phyloP scores from a whole-genome alignment of 108 stramenopile species.

The Cyclotella choctawhatcheeana region DNA sequence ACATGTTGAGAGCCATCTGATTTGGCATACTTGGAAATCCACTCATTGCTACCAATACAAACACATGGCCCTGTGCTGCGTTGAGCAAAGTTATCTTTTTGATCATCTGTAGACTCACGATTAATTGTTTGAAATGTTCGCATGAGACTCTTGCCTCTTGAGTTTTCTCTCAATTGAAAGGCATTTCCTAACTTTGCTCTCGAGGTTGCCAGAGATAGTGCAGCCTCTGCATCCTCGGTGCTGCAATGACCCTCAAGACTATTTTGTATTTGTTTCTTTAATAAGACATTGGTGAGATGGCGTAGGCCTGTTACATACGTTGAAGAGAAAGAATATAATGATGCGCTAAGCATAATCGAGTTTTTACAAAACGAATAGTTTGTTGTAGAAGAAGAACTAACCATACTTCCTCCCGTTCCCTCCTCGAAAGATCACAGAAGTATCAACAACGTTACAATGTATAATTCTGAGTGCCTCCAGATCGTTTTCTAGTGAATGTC shows the following conservation, averaged over 20 bases:
- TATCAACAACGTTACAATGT: constrained; percentile 83
- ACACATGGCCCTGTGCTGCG: constrained; percentile 54
- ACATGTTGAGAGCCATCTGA: constrained; percentile 63
- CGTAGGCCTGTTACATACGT: constrained; percentile 56
- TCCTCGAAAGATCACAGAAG: constrained; percentile 78
- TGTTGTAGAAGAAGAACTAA: background rate
- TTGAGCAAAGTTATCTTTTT: constrained; percentile 18
- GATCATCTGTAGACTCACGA: constrained; percentile 1
- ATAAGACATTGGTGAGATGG: constrained; percentile 58
- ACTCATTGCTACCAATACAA: constrained; percentile 67
- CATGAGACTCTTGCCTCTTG: constrained; percentile 33
- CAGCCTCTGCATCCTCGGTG: constrained; percentile 76
- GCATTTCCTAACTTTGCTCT: constrained; percentile 61
- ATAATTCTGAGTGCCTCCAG: constrained; percentile 74
- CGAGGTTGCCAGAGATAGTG: constrained; percentile 72
- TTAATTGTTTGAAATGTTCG: constrained; percentile 33
- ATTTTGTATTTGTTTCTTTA: constrained; percentile 73
- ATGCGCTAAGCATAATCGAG: background rate
- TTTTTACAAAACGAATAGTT: background rate
- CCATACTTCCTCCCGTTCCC: constrained; percentile 70
- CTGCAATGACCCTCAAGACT: constrained; percentile 68
- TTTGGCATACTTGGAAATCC: constrained; percentile 68
- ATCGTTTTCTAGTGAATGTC: constrained; percentile 95
- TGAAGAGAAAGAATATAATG: background rate
- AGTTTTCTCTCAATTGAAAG: constrained; percentile 59